A percentile compares a stretch with the other conserved stretches of the same genome.
Evolutionary conservation across 345 rosid genomes (phyloP).

Genomic region (Draba incana): DNA sequence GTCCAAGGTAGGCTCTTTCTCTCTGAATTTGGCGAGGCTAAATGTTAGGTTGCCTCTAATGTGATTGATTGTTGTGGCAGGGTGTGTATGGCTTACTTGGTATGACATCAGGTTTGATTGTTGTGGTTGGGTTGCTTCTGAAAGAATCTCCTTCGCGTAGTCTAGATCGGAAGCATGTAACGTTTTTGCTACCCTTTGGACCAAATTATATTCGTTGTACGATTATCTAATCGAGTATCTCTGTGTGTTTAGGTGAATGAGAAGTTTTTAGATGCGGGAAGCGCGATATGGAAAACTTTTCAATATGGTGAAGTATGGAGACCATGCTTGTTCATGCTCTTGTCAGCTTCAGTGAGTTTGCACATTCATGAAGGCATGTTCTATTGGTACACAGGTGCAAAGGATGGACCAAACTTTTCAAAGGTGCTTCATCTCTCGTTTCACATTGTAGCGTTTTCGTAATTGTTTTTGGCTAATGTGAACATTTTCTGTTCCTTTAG

Average conservation of each 20-base stretch:
- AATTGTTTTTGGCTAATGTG: neutral
- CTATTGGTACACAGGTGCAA: slow-evolving; percentile 84
- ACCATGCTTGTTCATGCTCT: slow-evolving; percentile 68
- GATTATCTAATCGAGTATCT: slow-evolving; percentile 26
- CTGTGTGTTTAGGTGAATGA: slow-evolving; percentile 50
- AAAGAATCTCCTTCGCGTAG: slow-evolving; percentile 49
- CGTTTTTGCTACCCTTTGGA: slow-evolving; percentile 13
- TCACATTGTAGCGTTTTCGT: neutral
- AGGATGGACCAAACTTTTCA: slow-evolving; percentile 77
- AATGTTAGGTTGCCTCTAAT: neutral
- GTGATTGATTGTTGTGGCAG: slow-evolving; percentile 43
- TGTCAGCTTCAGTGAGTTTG: slow-evolving; percentile 66
- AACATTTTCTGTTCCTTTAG: slow-evolving; percentile 43
- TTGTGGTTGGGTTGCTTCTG: slow-evolving; percentile 56
- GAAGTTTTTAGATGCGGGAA: slow-evolving; percentile 65
- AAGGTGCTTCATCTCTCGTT: slow-evolving; percentile 39
- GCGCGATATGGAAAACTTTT: slow-evolving; percentile 64
- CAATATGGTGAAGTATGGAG: slow-evolving; percentile 66
- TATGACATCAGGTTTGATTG: slow-evolving; percentile 54
- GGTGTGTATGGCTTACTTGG: slow-evolving; percentile 71
- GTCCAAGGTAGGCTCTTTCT: slow-evolving; percentile 50
- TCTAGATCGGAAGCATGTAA: slow-evolving; percentile 50
- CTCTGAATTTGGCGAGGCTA: slow-evolving; percentile 4
- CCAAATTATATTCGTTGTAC: neutral
- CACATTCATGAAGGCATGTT: slow-evolving; percentile 82